Conservation (phyloP, 768 basidiomycete genomes). For the Pleurotus ostreatus region DNA sequence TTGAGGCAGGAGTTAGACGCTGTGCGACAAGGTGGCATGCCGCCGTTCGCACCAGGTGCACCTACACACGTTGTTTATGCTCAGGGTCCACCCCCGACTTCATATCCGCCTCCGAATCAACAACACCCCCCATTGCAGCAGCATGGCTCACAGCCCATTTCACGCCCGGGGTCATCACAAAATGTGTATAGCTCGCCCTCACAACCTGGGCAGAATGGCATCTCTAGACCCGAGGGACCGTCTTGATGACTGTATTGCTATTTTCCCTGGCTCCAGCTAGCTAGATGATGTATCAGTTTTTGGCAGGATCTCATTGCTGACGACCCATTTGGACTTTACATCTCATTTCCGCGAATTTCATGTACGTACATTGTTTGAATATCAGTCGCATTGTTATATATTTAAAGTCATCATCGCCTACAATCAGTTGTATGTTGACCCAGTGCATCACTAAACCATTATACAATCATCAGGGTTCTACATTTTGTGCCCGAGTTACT, state of each 20-base stretch:
- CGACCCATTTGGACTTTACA: not conserved
- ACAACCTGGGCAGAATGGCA: slow-evolving; percentile 39
- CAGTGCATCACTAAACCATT: no score
- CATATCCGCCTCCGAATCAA: slow-evolving; percentile 43
- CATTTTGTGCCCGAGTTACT: no score
- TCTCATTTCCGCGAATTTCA: not conserved
- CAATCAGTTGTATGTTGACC: no score
- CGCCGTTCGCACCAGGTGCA: slow-evolving; percentile 46
- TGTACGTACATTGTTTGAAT: slow-evolving; percentile 9
- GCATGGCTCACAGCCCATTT: slow-evolving; percentile 32
- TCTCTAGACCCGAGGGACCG: slow-evolving; percentile 39
- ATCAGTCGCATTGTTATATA: not conserved
- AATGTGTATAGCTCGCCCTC: slow-evolving; percentile 43
- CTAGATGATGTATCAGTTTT: slow-evolving; percentile 9
- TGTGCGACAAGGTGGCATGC: slow-evolving; percentile 54
- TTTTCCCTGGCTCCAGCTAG: no score
- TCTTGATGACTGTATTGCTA: slow-evolving; percentile 20
- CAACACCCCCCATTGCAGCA: slow-evolving; percentile 30
- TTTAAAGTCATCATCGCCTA: not conserved
- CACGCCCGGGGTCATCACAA: slow-evolving; percentile 63
- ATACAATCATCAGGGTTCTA: no score
- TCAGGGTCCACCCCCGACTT: slow-evolving; percentile 42
- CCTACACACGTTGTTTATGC: slow-evolving; percentile 47
- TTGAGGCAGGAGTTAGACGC: slow-evolving; percentile 70
- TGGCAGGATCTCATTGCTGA: slow-evolving; percentile 1